Evolutionary conservation across 306 rosid genomes (phyloP), one percentile per base, ranked within the genome.

Genomic region (Lotus japonicus): DNA sequence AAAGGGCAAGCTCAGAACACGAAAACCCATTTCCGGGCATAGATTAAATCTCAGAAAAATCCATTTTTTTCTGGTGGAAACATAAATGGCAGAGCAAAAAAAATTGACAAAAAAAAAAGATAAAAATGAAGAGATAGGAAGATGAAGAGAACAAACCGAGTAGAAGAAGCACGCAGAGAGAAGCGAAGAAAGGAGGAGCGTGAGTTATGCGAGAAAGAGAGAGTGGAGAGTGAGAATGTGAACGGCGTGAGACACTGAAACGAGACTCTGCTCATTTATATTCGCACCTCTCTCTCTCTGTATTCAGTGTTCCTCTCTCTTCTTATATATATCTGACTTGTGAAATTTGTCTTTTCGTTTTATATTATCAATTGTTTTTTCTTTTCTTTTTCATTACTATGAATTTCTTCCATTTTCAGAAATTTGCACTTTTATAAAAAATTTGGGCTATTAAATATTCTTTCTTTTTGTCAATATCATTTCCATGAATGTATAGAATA

Each of bases 201-300:
- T 5, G 57, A 48, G 13, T 71, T 48, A 3, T 17, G 11, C 4
- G 84, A 67, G 26, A 68, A 16, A 15, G 64, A 54, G 78, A 68
- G 33, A 36, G 79, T 17, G n/a, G 14, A 41, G 17, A 51, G 50
- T 7, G 79, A 72, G 66, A 50, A 58, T n/a, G 50, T 9, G 55
- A 71, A 56, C 16, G 80, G 66, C 53, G 50, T 46, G 0, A 81
- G 70, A 62, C 62, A 62, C 39, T 10, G 74, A 8, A 23, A 11
- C 1, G 49, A 67, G 75, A 81, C 51, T 77, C 0, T 58, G 66
- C 10, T 77, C 85, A 81, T 81, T 76, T 76, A 75, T 65, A 65
- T n/a, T 2, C 10, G 4, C 18, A 4, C 31, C n/a, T 1, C 9
- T 16, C 11, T 12, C 49, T 15, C 1, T 14, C 2, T 18, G 15